Evolutionary conservation across 164 flowering plant species (phyloP).

Genomic region (Sedum album): DNA sequence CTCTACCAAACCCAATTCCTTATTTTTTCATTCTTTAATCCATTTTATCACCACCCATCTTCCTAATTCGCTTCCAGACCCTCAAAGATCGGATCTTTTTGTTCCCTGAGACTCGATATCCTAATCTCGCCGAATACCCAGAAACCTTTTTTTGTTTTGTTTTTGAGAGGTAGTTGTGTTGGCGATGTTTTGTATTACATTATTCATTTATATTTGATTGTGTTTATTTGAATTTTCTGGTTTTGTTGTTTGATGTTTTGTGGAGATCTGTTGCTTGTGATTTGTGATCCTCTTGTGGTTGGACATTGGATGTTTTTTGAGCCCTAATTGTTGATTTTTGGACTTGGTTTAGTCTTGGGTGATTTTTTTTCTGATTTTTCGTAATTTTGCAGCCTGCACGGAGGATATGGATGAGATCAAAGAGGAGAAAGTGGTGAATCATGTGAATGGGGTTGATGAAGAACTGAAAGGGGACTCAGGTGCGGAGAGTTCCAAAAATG

Average conservation of each 20-base stretch:
- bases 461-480: slow-evolving; percentile 28
- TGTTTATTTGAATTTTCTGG: too few species aligned
- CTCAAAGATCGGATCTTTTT: neutral
- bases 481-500: slow-evolving; percentile 26
- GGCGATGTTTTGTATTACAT: neutral
- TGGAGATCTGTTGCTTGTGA: slow-evolving; percentile 2
- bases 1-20: neutral
- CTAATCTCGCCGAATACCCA: neutral
- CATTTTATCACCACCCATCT: neutral
- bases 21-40: neutral
- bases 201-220: neutral
- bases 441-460: slow-evolving; percentile 29
- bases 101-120: neutral
- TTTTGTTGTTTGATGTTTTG: neutral
- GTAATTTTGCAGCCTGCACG: slow-evolving; percentile 20
- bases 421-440: slow-evolving; percentile 34
- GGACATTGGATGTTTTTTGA: neutral
- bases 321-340: neutral
- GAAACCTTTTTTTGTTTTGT: neutral
- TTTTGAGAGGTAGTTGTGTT: neutral
- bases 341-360: slow-evolving; percentile 6
- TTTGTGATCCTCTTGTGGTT: neutral
- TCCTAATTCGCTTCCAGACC: neutral
- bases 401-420: slow-evolving; percentile 34
- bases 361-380: slow-evolving; percentile 11